Base-by-base conservation (phyloP, 768 basidiomycete species). In the Trametes coccinea region DNA sequence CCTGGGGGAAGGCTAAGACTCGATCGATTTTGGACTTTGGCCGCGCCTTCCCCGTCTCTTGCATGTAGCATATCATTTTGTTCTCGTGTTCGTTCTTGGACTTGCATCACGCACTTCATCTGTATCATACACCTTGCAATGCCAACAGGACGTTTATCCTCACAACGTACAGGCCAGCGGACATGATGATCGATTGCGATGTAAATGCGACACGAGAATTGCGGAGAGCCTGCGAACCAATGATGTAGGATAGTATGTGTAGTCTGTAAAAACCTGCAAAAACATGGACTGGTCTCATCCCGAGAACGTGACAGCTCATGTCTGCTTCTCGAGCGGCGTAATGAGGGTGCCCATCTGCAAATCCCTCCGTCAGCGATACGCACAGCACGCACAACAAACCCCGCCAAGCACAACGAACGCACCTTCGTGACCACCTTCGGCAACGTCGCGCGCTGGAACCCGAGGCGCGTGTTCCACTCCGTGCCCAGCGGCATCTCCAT, bases 391-490 rank as follows among this genome's bases (percentile, higher is more conserved):
- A 44, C 11, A 5, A 27, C 29, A 3, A 22, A 10, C 30, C 16
- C 27, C 16, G 30, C 22, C 22, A 27, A 14, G 8, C 34, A 44
- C 14, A 55, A 44, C 41, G 56, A 16, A 40, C 51, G 53, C 60
- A 88, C 92, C 87, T 95, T 98, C 77, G 90, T 94, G 60, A 90
- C 86, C 9, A 97, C 87, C 64, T 83, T 84, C 2, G 95, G 95
- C 65, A 95, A 70, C 29, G 94, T 96, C 60, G 83, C 90, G 62
- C 86, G 79, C 76, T 93, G 92, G 82, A 93, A 92, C 3, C 80
- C 88, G 8, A 90, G 82, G 51, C 93, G 80, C 1, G 94, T 95
- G 68, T 96, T 96, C 95, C 95, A 99, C 73, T 98, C 96, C 51
- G 79, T 79, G 6, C 96, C 96, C 31, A 98, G 68, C 5, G 95